Evolutionary conservation across 345 rosid species (phyloP), one percentile per base, ranked within the genome.

Genomic region (Melaleuca quinquenervia): DNA sequence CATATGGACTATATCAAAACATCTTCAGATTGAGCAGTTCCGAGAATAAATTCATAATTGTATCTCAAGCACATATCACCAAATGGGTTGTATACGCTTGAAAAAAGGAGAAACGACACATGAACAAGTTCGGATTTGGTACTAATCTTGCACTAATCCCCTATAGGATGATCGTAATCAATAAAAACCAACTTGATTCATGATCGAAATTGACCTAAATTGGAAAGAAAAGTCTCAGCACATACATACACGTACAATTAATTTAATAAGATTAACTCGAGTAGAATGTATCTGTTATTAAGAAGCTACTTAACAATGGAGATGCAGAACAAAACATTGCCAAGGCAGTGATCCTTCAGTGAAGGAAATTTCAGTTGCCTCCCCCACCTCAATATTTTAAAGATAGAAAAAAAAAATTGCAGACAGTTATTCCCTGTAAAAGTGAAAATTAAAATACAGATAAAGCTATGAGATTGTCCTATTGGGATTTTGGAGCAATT

Each of bases 401-500:
- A 36, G 80, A 32, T 24, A 29, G 24, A 32, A 64, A 64, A 64
- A 32, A 44, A 64, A 64, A 64, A 64, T 64, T 64, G 45, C 78
- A 64, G 78, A 36, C 80, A 36, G 11, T 41, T 18, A 32, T 36
- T 26, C 48, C 26, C 48, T 2, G 48, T 36, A 18, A 70, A 70
- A 70, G 80, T 70, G 48, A 70, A 64, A 32, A 36, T 21, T 32
- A 36, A 36, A 36, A 36, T 70, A 70, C 80, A 36, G 60, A 10
- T 54, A 8, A n/a, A 55, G 11, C 78, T 48, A 70, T 8, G 26
- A 21, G 26, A 26, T 56, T n/a, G 64, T 86, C 70, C 85, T 90
- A 87, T 48, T 82, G 82, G 85, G 87, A 88, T 89, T 95, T 95
- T 20, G 94, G 97, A 88, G 90, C 84, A 82, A 97, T 92, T 74